Percentiles rank a stretch among this genome's conserved stretches.
phyloP scores from a whole-genome alignment of 2,329 filamentous ascomycete genomes.

The Mycosphaerella sp. region DNA sequence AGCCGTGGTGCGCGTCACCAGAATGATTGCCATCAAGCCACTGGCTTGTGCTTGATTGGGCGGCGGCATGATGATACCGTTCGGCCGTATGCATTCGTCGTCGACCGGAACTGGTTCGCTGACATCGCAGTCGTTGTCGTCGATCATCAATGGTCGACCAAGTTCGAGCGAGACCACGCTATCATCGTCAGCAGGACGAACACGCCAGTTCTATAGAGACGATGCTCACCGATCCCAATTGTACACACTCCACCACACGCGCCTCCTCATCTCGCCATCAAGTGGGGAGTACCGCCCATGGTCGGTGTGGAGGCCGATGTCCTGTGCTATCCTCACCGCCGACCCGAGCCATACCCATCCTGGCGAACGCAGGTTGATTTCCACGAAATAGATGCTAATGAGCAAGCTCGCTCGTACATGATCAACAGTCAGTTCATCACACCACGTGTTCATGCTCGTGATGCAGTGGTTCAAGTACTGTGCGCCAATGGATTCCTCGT shows the following conservation, averaged over 20 bases:
- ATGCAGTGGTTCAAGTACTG: slow-evolving; percentile 67
- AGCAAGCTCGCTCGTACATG: slow-evolving; percentile 67
- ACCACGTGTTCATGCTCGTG: slow-evolving; percentile 70
- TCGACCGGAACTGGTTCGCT: slow-evolving; percentile 71
- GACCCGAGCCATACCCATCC: slow-evolving; percentile 81
- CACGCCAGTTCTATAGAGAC: background rate
- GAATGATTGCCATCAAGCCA: slow-evolving; percentile 70
- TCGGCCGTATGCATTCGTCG: slow-evolving; percentile 64
- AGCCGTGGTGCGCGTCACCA: slow-evolving; percentile 71
- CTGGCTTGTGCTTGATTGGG: slow-evolving; percentile 51
- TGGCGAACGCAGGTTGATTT: slow-evolving; percentile 78
- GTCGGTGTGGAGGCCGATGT: slow-evolving; percentile 73
- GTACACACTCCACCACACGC: slow-evolving; percentile 93
- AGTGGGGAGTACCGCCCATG: slow-evolving; percentile 65
- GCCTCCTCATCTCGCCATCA: slow-evolving; percentile 76
- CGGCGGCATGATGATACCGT: slow-evolving; percentile 38
- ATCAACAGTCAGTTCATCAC: slow-evolving; percentile 68
- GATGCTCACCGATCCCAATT: slow-evolving; percentile 70
- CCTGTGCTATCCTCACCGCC: slow-evolving; percentile 73
- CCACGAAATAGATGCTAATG: slow-evolving; percentile 70
- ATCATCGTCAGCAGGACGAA: slow-evolving; percentile 9
- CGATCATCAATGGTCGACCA: slow-evolving; percentile 72
- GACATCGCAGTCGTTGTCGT: slow-evolving; percentile 83
- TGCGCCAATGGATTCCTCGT: slow-evolving; percentile 49
- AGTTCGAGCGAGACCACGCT: slow-evolving; percentile 71